Evolutionary conservation across 164 flowering plant genomes (phyloP).

Genomic region (Tetrastigma voinierianum): DNA sequence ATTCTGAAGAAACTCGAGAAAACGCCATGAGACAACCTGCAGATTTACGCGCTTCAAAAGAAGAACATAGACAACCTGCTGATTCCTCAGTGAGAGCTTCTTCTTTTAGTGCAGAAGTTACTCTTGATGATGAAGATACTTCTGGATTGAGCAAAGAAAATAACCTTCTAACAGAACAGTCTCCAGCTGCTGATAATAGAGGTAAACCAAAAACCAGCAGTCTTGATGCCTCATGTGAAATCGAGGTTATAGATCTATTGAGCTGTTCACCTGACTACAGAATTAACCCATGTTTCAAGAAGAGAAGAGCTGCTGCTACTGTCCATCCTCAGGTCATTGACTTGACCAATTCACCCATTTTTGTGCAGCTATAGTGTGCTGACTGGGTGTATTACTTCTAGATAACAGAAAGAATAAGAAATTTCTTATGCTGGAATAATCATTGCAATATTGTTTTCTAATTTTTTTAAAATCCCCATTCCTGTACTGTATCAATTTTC

Average conservation of each 20-base stretch:
- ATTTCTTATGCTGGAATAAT: not conserved
- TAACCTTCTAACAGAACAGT: not conserved
- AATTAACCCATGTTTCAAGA: constrained; percentile 28
- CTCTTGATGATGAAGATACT: constrained; percentile 5
- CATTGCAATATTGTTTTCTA: not conserved
- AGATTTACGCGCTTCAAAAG: not conserved
- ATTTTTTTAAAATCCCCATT: not conserved
- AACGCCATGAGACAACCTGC: constrained; percentile 2
- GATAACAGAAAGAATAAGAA: not conserved
- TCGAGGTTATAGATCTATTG: constrained; percentile 57
- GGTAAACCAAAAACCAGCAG: constrained; percentile 4
- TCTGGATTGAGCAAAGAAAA: constrained; percentile 3
- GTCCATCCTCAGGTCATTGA: constrained; percentile 50
- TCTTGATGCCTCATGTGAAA: constrained; percentile 15
- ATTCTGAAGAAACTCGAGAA: too few species aligned
- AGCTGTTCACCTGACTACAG: constrained; percentile 54
- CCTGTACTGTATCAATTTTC: too few species aligned
- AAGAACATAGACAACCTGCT: constrained; percentile 3
- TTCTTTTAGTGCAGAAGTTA: constrained; percentile 5
- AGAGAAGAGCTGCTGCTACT: constrained; percentile 32
- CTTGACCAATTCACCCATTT: constrained; percentile 59
- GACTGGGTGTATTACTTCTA: constrained; percentile 1
- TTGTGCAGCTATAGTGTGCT: constrained; percentile 40
- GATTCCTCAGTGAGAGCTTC: constrained; percentile 7
- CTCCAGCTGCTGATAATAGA: constrained; percentile 5